These are phyloP conservation scores for Heliamphora pulchella DNA, from an alignment of 179 eudicot species.

Conservation along the genomic window DNA sequence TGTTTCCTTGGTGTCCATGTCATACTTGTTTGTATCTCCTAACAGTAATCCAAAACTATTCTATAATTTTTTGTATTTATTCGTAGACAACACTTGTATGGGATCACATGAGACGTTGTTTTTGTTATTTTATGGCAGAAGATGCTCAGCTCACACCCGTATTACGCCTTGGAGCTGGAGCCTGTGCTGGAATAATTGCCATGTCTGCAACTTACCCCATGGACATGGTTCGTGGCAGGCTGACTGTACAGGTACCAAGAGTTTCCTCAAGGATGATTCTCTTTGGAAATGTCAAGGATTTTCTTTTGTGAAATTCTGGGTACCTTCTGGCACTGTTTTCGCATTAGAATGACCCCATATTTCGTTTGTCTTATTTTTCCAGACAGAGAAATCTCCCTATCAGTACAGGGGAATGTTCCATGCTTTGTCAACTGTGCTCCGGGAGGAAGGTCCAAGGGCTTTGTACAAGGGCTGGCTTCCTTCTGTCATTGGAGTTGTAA, in stretches of 20 bases:
- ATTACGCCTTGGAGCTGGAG: conserved; percentile 91
- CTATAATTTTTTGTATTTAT: neutral
- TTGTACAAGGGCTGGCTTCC: conserved; percentile 98
- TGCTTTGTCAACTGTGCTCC: conserved; percentile 73
- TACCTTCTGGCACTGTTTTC: neutral
- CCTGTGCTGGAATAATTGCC: conserved; percentile 95
- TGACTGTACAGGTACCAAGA: conserved; percentile 77
- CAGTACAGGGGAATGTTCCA: conserved; percentile 91
- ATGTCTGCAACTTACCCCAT: conserved; percentile 96
- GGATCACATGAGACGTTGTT: neutral
- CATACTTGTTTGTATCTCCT: neutral
- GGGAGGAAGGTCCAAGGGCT: conserved; percentile 91
- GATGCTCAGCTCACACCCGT: conserved; percentile 83
- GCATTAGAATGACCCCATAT: conserved; percentile 13
- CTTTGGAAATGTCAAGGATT: neutral
- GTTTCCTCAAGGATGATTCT: neutral
- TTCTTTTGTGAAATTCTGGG: neutral
- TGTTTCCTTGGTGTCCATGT: neutral
- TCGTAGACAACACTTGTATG: no score
- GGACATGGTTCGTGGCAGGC: conserved; percentile 93
- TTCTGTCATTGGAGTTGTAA: conserved; percentile 92
- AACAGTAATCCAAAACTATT: neutral
- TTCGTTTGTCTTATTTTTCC: conserved; percentile 24
- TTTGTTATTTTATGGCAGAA: conserved; percentile 38
- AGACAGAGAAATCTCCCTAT: conserved; percentile 79